phyloP scores from a whole-genome alignment of 2,329 filamentous ascomycete genomes.

The Fusarium napiforme region DNA sequence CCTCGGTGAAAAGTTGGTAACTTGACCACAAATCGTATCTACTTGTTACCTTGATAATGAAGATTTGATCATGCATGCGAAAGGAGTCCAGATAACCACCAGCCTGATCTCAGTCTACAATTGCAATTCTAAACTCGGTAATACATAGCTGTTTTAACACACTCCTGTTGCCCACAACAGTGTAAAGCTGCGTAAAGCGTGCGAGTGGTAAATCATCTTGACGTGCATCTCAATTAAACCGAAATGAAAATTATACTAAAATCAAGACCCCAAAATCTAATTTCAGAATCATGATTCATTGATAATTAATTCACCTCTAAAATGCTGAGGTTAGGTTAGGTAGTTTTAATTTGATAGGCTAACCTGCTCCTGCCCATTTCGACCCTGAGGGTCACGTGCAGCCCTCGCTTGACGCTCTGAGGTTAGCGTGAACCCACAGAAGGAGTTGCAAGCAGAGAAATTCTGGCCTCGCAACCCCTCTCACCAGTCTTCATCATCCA shows the following conservation, averaged over 20 bases:
- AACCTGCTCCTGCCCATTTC: neutral
- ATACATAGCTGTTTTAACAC: neutral
- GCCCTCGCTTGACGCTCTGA: slow-evolving; percentile 54
- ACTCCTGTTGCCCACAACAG: neutral
- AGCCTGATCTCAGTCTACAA: neutral
- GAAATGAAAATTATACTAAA: neutral
- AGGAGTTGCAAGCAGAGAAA: slow-evolving; percentile 53
- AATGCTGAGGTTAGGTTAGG: neutral
- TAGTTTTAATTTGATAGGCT: neutral
- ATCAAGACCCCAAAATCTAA: neutral
- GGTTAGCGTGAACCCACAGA: slow-evolving; percentile 52
- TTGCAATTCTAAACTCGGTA: neutral
- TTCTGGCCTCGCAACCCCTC: slow-evolving; percentile 55
- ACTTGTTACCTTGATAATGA: neutral
- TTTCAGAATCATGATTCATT: neutral
- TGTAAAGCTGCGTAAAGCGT: neutral
- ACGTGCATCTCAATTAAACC: neutral
- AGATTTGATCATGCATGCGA: neutral
- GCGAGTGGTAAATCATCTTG: neutral
- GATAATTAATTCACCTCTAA: neutral
- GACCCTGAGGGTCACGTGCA: slow-evolving; percentile 19
- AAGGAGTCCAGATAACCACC: neutral
- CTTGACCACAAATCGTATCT: neutral
- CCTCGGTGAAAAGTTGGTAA: neutral
- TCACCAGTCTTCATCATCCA: slow-evolving; percentile 51